These are phyloP conservation scores for Aspergillus melleus DNA, from an alignment of 2,329 filamentous ascomycete species.

Conservation along the genomic window DNA sequence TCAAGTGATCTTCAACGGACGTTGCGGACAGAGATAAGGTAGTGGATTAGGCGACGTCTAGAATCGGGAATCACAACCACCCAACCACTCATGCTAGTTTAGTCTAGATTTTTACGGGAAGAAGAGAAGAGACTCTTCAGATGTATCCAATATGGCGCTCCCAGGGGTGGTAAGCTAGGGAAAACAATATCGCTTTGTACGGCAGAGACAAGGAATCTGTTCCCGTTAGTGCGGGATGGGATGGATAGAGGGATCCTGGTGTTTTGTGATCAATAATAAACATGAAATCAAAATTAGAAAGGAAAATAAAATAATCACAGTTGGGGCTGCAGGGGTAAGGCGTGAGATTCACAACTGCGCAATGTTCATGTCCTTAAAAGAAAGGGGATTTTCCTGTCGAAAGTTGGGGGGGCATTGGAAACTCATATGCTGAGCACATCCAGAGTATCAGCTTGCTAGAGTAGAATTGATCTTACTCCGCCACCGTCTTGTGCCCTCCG, in stretches of 20 bases:
- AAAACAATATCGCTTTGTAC: constrained; percentile 8
- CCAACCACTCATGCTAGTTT: constrained; percentile 12
- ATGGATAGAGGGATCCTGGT: constrained; percentile 2
- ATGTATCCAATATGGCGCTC: not conserved
- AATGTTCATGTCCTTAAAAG: not conserved
- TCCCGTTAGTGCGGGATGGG: constrained; percentile 4
- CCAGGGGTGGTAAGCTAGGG: constrained; percentile 3
- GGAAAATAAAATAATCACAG: not conserved
- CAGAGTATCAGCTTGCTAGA: not conserved
- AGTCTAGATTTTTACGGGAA: too few relatives aligned
- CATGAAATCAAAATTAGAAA: not conserved
- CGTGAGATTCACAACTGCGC: not conserved
- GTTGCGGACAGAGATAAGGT: constrained; percentile 5
- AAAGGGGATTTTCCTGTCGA: not conserved
- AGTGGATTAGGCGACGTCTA: constrained; percentile 1
- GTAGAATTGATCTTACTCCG: too few relatives aligned
- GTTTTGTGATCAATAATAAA: constrained; percentile 8
- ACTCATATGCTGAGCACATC: not conserved
- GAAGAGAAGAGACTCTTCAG: too few relatives aligned
- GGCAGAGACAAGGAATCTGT: constrained; percentile 9
- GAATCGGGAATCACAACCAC: too few relatives aligned
- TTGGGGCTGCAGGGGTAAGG: not conserved
- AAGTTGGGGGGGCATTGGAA: not conserved
- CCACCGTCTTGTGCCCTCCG: not conserved
- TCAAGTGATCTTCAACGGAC: constrained; percentile 14